Evolutionary conservation across 2,329 filamentous ascomycete species (phyloP).

Genomic region (Zymoseptoria passerinii): DNA sequence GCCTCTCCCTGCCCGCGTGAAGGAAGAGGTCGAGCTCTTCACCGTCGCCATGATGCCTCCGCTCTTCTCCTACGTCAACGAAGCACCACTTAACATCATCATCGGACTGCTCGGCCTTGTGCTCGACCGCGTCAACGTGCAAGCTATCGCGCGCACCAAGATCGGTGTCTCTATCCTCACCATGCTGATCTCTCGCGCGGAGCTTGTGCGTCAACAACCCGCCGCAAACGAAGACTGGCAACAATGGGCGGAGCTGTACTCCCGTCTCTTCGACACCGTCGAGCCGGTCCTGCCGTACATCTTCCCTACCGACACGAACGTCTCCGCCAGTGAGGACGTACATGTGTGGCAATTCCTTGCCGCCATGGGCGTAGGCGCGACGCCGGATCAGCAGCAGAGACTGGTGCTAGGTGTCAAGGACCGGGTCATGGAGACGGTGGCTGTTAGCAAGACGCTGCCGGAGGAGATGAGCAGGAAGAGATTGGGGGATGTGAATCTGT

Average conservation of each 20-base stretch:
- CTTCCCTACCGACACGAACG: slow-evolving; percentile 86
- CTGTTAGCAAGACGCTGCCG: slow-evolving; percentile 80
- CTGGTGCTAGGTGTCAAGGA: slow-evolving; percentile 96
- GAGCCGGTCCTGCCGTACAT: slow-evolving; percentile 77
- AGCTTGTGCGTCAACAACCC: slow-evolving; percentile 76
- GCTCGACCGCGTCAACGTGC: slow-evolving; percentile 71
- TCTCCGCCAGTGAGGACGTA: slow-evolving; percentile 61
- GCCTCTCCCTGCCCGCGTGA: slow-evolving; percentile 64
- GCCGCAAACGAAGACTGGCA: slow-evolving; percentile 63
- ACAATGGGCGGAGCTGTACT: slow-evolving; percentile 77
- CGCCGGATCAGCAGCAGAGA: slow-evolving; percentile 87
- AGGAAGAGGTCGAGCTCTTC: slow-evolving; percentile 90
- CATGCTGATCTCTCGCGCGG: slow-evolving; percentile 86
- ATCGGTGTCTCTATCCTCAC: slow-evolving; percentile 86
- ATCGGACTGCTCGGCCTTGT: slow-evolving; percentile 82
- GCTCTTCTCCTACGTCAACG: slow-evolving; percentile 80
- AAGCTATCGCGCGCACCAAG: slow-evolving; percentile 74
- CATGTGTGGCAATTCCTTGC: slow-evolving; percentile 98
- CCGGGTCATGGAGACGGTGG: slow-evolving; percentile 90
- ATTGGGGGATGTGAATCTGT: slow-evolving; percentile 87
- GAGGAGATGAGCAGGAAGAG: slow-evolving; percentile 75
- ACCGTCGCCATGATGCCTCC: slow-evolving; percentile 80
- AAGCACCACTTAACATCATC: slow-evolving; percentile 83
- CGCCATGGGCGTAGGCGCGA: slow-evolving; percentile 86
- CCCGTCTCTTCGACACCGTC: slow-evolving; percentile 74